Evolutionary conservation across 2,329 filamentous ascomycete species (phyloP), one percentile per base, ranked within the genome.

Genomic region (Orbilia brochopaga): DNA sequence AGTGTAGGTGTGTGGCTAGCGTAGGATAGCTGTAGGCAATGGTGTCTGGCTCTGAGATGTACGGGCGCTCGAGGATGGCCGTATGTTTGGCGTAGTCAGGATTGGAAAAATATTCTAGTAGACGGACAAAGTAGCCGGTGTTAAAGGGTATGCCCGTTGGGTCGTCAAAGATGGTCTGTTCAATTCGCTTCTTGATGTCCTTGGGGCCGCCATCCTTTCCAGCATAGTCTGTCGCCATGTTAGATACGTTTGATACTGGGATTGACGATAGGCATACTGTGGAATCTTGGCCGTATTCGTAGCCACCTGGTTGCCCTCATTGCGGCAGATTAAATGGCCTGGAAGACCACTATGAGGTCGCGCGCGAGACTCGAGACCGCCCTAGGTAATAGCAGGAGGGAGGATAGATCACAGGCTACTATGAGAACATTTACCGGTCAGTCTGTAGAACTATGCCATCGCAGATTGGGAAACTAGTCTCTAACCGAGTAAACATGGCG

Each of bases 91-190:
- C 17, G 6, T 54, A 7, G 24, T 37, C 15, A 1, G 13, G 2
- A 1, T 46, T 35, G 1, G 11, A 37, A 17, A 66, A 61, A n/a
- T n/a, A 40, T 1, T 56, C 40, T 19, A 50, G 27, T 2, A 72
- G 42, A n/a, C 50, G 27, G 50, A 46, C 27, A 15, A 72, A 55
- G 52, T 57, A 65, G 19, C n/a, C 3, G 17, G 56, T 48, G 6
- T 72, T 53, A 15, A 42, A 56, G 0, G 66, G 66, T 13, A 70
- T 23, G 24, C 65, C 65, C 4, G 17, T 60, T 1, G 32, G 48
- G 3, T 46, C 17, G n/a, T 69, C 64, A 23, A 50, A 62, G 8
- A 69, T 30, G 0, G 32, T 50, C 1, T 10, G 19, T 0, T 13
- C 2, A 13, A 54, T 48, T 11, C 40, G 48, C 7, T 42, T 24